These are phyloP conservation scores for Trifolium dubium DNA, from an alignment of 306 rosid genomes.

Conservation along the genomic window DNA sequence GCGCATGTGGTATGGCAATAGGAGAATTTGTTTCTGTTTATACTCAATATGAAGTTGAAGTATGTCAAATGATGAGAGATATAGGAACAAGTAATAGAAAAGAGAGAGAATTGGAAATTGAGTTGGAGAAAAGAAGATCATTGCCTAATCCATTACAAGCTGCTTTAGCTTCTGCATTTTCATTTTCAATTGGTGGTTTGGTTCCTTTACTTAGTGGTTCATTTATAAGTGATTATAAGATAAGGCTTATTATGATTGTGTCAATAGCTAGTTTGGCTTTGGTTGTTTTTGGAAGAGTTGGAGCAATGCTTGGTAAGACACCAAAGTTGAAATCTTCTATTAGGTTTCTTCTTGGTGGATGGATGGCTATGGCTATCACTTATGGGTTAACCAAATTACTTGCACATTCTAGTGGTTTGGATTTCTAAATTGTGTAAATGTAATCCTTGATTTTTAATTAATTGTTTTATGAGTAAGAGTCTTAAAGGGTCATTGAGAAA, in stretches of 20 bases:
- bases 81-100: neutral
- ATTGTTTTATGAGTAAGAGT: neutral
- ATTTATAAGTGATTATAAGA: constrained; percentile 35
- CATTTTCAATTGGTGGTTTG: constrained; percentile 49
- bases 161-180: constrained; percentile 52
- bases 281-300: constrained; percentile 52
- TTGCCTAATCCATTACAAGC: constrained; percentile 60
- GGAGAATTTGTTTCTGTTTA: constrained; percentile 72
- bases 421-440: constrained; percentile 20
- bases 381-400: constrained; percentile 51
- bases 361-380: constrained; percentile 62
- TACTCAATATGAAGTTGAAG: constrained; percentile 67
- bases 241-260: constrained; percentile 43
- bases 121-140: constrained; percentile 13
- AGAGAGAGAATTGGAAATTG: constrained; percentile 2
- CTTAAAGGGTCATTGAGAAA: neutral
- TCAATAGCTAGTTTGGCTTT: constrained; percentile 49
- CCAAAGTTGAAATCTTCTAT: constrained; percentile 33
- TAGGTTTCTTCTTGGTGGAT: constrained; percentile 60
- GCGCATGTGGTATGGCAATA: constrained; percentile 70
- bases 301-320: constrained; percentile 49
- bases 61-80: constrained; percentile 55
- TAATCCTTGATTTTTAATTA: neutral
- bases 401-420: constrained; percentile 30
- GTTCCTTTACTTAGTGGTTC: constrained; percentile 51